phyloP scores from a whole-genome alignment of 1,284 basidiomycete species.

The Acaromyces ingoldii region DNA sequence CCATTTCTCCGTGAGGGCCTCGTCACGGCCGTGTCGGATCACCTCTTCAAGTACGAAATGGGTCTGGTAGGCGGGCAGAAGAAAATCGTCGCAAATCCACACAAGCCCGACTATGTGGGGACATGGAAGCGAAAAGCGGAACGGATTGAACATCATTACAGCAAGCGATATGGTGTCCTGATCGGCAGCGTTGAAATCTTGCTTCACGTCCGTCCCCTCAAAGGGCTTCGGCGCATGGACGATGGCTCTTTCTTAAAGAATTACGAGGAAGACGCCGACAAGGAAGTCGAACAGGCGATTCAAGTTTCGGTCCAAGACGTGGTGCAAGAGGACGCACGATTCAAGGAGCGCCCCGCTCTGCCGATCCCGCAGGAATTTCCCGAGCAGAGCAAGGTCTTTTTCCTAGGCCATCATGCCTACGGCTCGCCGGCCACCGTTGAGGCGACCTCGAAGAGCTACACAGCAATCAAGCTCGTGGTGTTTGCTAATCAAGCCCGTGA shows the following conservation, averaged over 20 bases:
- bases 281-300: conserved; percentile 77
- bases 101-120: conserved; percentile 49
- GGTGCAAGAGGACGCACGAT: conserved; percentile 38
- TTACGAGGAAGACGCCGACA: conserved; percentile 69
- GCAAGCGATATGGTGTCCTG: conserved; percentile 81
- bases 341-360: conserved; percentile 64
- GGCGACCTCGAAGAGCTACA: conserved; percentile 57
- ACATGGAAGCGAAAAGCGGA: conserved; percentile 57
- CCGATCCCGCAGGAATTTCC: conserved; percentile 85
- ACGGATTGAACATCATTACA: conserved; percentile 76
- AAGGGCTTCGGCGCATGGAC: conserved; percentile 80
- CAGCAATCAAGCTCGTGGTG: conserved; percentile 40
- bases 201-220: conserved; percentile 46
- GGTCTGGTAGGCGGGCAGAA: conserved; percentile 25
- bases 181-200: conserved; percentile 64
- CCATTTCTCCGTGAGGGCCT: conserved; percentile 90
- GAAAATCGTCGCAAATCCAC: conserved; percentile 27
- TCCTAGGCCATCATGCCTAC: conserved; percentile 86
- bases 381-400: conserved; percentile 83
- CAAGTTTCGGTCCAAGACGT: conserved; percentile 41
- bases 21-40: conserved; percentile 80
- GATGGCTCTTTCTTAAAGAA: conserved; percentile 89
- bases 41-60: conserved; percentile 69
- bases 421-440: conserved; percentile 88
- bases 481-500: conserved; percentile 43